Evolutionary conservation across 2,329 filamentous ascomycete species (phyloP).

Genomic region (Colletotrichum sidae): DNA sequence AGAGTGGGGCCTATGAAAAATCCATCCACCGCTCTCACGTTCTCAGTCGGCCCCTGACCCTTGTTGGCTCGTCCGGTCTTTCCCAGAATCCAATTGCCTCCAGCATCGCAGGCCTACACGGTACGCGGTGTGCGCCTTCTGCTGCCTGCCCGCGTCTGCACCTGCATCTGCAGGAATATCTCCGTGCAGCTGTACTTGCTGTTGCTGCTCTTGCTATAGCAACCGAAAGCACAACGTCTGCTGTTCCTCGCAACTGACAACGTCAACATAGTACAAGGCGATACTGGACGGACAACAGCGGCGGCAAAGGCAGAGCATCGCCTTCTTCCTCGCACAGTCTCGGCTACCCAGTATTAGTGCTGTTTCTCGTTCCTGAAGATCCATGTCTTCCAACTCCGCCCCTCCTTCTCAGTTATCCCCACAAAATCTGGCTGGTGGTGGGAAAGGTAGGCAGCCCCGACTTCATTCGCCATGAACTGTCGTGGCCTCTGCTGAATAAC

Average conservation of each 20-base stretch:
- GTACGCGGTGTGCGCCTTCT: no score
- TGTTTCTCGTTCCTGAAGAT: conserved; percentile 30
- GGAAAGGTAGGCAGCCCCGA: no score
- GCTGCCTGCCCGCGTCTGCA: background rate
- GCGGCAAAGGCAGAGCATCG: no score
- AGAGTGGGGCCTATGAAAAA: background rate
- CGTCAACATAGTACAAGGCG: background rate
- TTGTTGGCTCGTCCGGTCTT: conserved; percentile 19
- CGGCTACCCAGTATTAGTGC: background rate
- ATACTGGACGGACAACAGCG: background rate
- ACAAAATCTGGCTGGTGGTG: background rate
- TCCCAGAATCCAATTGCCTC: background rate
- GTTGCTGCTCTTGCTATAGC: conserved; percentile 7
- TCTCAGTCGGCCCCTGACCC: conserved; percentile 4
- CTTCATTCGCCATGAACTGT: background rate
- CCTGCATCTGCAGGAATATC: conserved; percentile 5
- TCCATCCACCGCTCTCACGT: no score
- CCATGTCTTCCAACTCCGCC: conserved; percentile 23
- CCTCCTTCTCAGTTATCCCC: conserved; percentile 8
- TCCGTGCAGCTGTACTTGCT: background rate
- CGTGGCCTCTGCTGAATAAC: conserved; percentile 14
- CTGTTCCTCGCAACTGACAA: background rate
- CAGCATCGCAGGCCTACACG: no score
- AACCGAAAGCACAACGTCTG: background rate
- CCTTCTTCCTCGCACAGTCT: conserved; percentile 20